Evolutionary conservation across 768 basidiomycete genomes (phyloP).

Genomic region (Fomitopsis pulvina): DNA sequence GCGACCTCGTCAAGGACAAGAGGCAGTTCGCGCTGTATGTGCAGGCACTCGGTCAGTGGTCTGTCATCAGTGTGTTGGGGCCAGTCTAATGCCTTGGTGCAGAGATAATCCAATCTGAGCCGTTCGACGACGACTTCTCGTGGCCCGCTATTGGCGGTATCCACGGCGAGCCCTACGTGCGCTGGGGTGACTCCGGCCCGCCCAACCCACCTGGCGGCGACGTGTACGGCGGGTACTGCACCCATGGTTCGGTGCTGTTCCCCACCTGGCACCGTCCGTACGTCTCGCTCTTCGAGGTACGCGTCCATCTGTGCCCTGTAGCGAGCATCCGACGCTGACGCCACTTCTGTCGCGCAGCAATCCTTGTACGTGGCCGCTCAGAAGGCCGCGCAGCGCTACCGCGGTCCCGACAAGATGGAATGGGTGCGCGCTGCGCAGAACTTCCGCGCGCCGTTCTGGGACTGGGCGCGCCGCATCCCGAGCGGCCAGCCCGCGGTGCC

Average conservation of each 20-base stretch:
- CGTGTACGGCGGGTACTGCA: conserved; percentile 44
- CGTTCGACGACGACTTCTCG: conserved; percentile 20
- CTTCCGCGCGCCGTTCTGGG: conserved; percentile 43
- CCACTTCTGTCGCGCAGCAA: conserved; percentile 32
- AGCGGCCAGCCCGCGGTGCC: conserved; percentile 27
- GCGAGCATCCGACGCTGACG: background rate
- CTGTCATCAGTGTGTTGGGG: background rate
- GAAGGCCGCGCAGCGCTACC: conserved; percentile 36
- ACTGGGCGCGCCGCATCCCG: conserved; percentile 32
- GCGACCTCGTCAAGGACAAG: conserved; percentile 27
- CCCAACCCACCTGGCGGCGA: conserved; percentile 17
- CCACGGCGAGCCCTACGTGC: conserved; percentile 41
- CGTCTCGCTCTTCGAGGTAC: conserved; percentile 42
- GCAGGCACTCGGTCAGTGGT: conserved; percentile 39
- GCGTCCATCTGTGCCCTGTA: too few species aligned
- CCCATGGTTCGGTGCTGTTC: conserved; percentile 47
- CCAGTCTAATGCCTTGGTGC: background rate
- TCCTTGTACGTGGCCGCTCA: conserved; percentile 33
- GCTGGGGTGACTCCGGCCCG: conserved; percentile 36
- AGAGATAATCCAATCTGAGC: background rate
- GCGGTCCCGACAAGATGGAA: conserved; percentile 7
- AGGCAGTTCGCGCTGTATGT: conserved; percentile 45
- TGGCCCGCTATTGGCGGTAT: conserved; percentile 44
- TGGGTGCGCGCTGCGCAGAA: conserved; percentile 30
- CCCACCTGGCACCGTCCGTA: conserved; percentile 55